A percentile compares a stretch with the other conserved stretches of the same genome.
Conservation (phyloP, 2,329 filamentous ascomycete genomes). For the Chrysoporthe austroafricana region DNA sequence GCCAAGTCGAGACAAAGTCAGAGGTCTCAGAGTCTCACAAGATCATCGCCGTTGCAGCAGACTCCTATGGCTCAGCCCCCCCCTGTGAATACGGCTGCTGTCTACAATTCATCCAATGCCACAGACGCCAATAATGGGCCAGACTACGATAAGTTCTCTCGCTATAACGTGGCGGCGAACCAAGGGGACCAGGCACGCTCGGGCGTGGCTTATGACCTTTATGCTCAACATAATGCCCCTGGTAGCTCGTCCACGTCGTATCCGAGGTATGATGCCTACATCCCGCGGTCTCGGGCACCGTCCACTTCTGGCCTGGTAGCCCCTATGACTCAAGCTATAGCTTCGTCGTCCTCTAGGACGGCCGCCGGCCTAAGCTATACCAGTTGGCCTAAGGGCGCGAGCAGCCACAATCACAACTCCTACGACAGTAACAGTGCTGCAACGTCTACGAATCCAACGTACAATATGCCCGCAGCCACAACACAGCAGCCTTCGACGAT, state of each 20-base stretch:
- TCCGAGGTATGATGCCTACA: conserved; percentile 35
- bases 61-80: conserved; percentile 19
- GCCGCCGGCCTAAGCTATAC: conserved; percentile 32
- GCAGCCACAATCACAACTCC: conserved; percentile 31
- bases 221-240: conserved; percentile 35
- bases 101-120: conserved; percentile 28
- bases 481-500: conserved; percentile 29
- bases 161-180: conserved; percentile 28
- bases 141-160: conserved; percentile 32
- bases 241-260: conserved; percentile 30
- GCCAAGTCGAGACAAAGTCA: conserved; percentile 42
- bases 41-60: conserved; percentile 30
- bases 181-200: conserved; percentile 33
- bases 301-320: conserved; percentile 31
- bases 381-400: conserved; percentile 36
- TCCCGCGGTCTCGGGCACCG: conserved; percentile 26
- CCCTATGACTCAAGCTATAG: conserved; percentile 33
- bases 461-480: conserved; percentile 32
- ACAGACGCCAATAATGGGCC: conserved; percentile 28
- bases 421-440: conserved; percentile 38
- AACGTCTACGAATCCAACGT: conserved; percentile 31
- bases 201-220: conserved; percentile 37
- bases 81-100: conserved; percentile 27
- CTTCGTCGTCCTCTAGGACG: conserved; percentile 36
- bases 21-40: conserved; percentile 39